Evolutionary conservation across 768 basidiomycete species (phyloP), one percentile per base, ranked within the genome.

Genomic region (Hebeloma cylindrosporum): DNA sequence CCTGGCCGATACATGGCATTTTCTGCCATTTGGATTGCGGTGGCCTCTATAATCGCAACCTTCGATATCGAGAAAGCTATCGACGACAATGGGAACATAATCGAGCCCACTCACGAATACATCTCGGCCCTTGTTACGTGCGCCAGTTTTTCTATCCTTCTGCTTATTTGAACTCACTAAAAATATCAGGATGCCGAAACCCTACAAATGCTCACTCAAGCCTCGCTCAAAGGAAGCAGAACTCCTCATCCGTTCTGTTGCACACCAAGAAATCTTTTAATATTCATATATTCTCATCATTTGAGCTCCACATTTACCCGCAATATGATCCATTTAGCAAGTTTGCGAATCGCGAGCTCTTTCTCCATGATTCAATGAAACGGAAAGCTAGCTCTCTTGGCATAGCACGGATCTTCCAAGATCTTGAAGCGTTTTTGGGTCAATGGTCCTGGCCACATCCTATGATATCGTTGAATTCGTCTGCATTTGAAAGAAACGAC

Each of bases 1-100:
- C 62, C 60, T 2, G 62, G 57, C 3, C 55, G 60, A 2, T 51
- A 56, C 11, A 54, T 63, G 45, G 60, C 58, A 6, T 58, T 58
- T 29, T 49, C 52, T 3, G 52, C 57, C 16, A 35, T 61, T n/a
- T 63, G 60, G 60, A 47, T 63, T 3, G 48, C 57, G 5, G 35
- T 61, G 7, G 58, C 61, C 2, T 56, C 56, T 3, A 18, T 61
- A 9, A 28, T 61, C 11, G 39, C 54, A 9, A 50, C 51, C 13
- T 61, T 56, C 34, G 54, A 63, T 17, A 45, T 63, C 29, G 41
- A 56, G 27, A 60, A 60, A 28, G 53, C 57, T 0, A 18, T 43
- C 11, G 57, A 60, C 17, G 60, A 58, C 20, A 34, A 43, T 17
- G 55, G 52, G 10, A 43, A 48, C 9, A 23, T 49, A 1, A 43